phyloP scores from a whole-genome alignment of 1,139 yeast species.

The Taphrina communis region DNA sequence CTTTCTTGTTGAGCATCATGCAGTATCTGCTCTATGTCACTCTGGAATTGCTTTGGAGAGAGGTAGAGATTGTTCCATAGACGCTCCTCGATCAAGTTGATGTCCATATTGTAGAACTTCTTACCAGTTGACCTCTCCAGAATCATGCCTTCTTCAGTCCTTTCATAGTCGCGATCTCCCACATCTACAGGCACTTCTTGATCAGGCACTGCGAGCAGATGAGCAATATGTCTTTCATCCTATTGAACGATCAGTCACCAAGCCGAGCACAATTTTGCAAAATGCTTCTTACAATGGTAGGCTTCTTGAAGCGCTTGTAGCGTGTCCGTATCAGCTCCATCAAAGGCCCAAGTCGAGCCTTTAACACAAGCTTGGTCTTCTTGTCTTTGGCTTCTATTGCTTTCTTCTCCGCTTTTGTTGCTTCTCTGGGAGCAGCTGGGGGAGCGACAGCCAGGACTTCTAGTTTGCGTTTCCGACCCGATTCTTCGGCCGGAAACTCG shows the following conservation, averaged over 20 bases:
- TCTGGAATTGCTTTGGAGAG: conserved; percentile 87
- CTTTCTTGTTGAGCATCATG: conserved; percentile 74
- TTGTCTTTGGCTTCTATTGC: conserved; percentile 74
- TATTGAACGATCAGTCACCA: background rate
- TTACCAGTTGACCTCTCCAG: conserved; percentile 76
- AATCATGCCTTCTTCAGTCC: conserved; percentile 74
- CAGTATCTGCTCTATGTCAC: conserved; percentile 82
- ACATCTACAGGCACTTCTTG: conserved; percentile 45
- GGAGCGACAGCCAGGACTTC: conserved; percentile 57
- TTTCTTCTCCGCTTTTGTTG: conserved; percentile 52
- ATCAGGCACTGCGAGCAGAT: conserved; percentile 38
- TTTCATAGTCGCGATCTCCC: conserved; percentile 58
- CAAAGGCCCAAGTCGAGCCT: conserved; percentile 80
- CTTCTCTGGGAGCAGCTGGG: conserved; percentile 48
- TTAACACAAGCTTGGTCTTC: conserved; percentile 79
- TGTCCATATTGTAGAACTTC: conserved; percentile 81
- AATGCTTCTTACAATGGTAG: conserved; percentile 62
- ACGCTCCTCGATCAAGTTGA: conserved; percentile 91
- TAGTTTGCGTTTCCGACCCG: conserved; percentile 53
- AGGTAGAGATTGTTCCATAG: conserved; percentile 96
- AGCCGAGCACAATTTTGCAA: background rate
- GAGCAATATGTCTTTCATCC: conserved; percentile 33
- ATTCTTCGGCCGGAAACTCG: conserved; percentile 54
- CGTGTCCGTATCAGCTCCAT: conserved; percentile 88
- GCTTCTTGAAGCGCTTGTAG: conserved; percentile 87